phyloP scores from a whole-genome alignment of 2,329 filamentous ascomycete genomes.

The Nectriaceae sp. region DNA sequence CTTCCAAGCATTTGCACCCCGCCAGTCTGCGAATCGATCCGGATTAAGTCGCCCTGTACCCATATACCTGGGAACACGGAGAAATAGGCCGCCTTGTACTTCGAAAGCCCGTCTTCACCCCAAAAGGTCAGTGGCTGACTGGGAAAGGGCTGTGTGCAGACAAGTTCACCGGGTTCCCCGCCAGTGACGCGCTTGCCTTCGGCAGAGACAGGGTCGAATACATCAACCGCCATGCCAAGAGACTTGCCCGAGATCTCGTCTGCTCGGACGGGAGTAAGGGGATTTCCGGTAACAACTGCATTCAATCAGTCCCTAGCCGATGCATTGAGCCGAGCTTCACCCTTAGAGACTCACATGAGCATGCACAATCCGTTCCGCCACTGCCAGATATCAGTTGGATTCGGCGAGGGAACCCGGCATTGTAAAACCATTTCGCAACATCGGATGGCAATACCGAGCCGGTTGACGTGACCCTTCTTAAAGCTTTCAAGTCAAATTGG shows the following conservation, averaged over 20 bases:
- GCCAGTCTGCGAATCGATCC: background rate
- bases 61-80: background rate
- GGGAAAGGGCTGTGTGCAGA: constrained; percentile 9
- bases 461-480: constrained; percentile 6
- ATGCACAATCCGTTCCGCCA: constrained; percentile 3
- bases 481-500: background rate
- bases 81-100: constrained; percentile 8
- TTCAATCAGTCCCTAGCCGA: no score
- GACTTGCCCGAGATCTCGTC: constrained; percentile 3
- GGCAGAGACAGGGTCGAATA: constrained; percentile 1
- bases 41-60: constrained; percentile 6
- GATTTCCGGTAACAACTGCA: constrained; percentile 3
- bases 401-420: background rate
- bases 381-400: constrained; percentile 3
- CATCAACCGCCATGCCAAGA: constrained; percentile 8
- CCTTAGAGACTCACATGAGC: constrained; percentile 4
- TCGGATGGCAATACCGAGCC: constrained; percentile 5
- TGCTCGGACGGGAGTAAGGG: constrained; percentile 2
- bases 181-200: constrained; percentile 1
- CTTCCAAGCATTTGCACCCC: constrained; percentile 5
- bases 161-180: constrained; percentile 4
- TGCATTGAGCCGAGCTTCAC: no score
- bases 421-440: constrained; percentile 6
- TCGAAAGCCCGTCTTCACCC: background rate
- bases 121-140: constrained; percentile 8